Conservation (phyloP, 2,329 filamentous ascomycete species). For the Fusarium sp. region DNA sequence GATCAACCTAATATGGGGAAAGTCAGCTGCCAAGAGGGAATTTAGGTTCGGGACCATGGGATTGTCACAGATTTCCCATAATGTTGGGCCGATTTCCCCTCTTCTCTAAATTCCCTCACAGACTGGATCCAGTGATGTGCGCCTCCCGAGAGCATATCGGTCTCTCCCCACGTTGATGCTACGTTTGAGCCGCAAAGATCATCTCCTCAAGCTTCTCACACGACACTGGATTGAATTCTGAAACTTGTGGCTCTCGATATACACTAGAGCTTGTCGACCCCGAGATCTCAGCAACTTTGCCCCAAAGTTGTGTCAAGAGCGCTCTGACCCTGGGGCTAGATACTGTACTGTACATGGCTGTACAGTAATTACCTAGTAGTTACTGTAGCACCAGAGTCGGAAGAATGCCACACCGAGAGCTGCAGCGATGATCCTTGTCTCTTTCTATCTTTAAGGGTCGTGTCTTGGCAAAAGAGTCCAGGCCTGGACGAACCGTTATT, state of each 20-base stretch:
- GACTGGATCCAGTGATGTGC: constrained; percentile 27
- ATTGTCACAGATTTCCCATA: constrained; percentile 40
- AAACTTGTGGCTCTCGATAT: constrained; percentile 35
- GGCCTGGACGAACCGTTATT: constrained; percentile 34
- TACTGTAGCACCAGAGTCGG: constrained; percentile 24
- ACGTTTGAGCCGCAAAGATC: constrained; percentile 38
- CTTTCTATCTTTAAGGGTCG: constrained; percentile 2
- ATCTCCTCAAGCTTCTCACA: background rate
- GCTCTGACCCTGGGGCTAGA: constrained; percentile 11
- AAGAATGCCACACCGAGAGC: constrained; percentile 27
- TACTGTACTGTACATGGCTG: too few species aligned
- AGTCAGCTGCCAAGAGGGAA: constrained; percentile 28
- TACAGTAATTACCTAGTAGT: too few species aligned
- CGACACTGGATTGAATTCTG: constrained; percentile 6
- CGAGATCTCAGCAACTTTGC: constrained; percentile 25
- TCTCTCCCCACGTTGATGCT: constrained; percentile 30
- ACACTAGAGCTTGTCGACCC: constrained; percentile 11
- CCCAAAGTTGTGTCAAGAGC: constrained; percentile 1
- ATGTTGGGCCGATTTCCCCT: constrained; percentile 8
- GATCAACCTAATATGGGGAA: constrained; percentile 25
- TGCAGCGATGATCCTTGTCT: constrained; percentile 32
- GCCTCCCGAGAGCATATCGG: constrained; percentile 38
- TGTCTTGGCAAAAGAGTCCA: constrained; percentile 21
- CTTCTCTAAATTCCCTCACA: constrained; percentile 17
- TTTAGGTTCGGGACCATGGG: constrained; percentile 33